Base-by-base conservation (phyloP, 2,329 filamentous ascomycete species). In the Pezicula neosporulosa region DNA sequence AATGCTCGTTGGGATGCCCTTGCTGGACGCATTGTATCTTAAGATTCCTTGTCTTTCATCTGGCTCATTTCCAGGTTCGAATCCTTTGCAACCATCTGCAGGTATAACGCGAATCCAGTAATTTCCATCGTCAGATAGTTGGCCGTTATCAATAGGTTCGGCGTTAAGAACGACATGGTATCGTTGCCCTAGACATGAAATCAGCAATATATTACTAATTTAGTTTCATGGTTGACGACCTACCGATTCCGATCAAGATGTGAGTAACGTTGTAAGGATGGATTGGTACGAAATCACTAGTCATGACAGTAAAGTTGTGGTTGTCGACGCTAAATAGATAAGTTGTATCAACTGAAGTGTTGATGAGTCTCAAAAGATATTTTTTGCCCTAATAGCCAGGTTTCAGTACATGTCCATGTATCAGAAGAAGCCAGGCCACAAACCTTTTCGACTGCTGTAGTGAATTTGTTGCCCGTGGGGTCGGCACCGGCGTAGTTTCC, bases 241-340 rank as follows among this genome's bases (percentile, higher is more conserved):
- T 44, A 51, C 50, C 59, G 5, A 58, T 55, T 6, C 66, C 70
- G 43, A 80, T 60, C 24, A 69, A 68, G 2, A 81, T 48, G 21
- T 66, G 66, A 0, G 70, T 68, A 1, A 78, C 75, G 0, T 66
- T 66, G 54, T 76, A 85, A 0, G 81, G 81, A 19, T 69, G 54
- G 19, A 85, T 73, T 0, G 82, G 79, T 0, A 85, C 77, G 5
- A 84, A 68, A 51, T 84, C 83, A n/a, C 66, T 67, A 0, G 74
- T 72, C 21, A 86, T 80, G 19, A 86, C 80, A 0, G 70, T 77
- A 59, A 86, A 62, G 0, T 63, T 72, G 63, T 86, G 82, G 49
- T 77, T 74, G 59, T 80, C 77, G 48, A 81, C 75, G 42, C 67
- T 69, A 54, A 81, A 70, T 19, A 64, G 62, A 57, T 73, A 72